Evolutionary conservation across 2,329 filamentous ascomycete species (phyloP), one percentile per base, ranked within the genome.

Genomic region (Aureobasidium melanogenum): DNA sequence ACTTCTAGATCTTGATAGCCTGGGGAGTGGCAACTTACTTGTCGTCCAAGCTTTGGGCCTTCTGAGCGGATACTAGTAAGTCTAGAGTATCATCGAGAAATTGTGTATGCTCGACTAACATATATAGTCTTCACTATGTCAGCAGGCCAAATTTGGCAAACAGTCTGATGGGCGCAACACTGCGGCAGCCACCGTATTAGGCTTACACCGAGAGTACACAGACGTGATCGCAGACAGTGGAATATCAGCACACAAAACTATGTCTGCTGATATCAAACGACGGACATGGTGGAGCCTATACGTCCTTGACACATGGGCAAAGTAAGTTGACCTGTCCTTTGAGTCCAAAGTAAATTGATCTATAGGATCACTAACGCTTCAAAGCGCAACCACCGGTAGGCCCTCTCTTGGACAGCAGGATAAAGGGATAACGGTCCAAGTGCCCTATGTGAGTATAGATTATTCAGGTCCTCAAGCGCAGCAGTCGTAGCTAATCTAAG

Each of bases 231-330:
- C 74, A 72, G 77, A 71, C 63, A 30, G n/a, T 12, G 50, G 38
- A n/a, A 75, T 62, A 62, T 0, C 8, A 0, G 80, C 73, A 60
- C 79, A 80, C 57, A 72, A 82, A 39, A 77, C 56, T 15, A 61
- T 79, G 15, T 80, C 81, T 0, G 79, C 81, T 19, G 86, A 89
- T 69, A 82, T 84, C 12, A 79, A 85, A 61, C 77, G 85, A 60
- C 80, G 86, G 36, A 88, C 88, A 3, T 91, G 88, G 87, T 90
- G 87, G 87, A 87, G 82, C 52, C 73, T 90, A 6, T 87, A 89
- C 71, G 88, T 86, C 68, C 77, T 91, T 24, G 88, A 90, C 69
- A 88, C 87, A 0, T 90, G 87, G 87, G 86, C 84, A 0, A 57
- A 57, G 54, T 57, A 32, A 46, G 54, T 46, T 8, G 1, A 22